phyloP scores from a whole-genome alignment of 352 stramenopile species.

The Saprolegnia diclina region DNA sequence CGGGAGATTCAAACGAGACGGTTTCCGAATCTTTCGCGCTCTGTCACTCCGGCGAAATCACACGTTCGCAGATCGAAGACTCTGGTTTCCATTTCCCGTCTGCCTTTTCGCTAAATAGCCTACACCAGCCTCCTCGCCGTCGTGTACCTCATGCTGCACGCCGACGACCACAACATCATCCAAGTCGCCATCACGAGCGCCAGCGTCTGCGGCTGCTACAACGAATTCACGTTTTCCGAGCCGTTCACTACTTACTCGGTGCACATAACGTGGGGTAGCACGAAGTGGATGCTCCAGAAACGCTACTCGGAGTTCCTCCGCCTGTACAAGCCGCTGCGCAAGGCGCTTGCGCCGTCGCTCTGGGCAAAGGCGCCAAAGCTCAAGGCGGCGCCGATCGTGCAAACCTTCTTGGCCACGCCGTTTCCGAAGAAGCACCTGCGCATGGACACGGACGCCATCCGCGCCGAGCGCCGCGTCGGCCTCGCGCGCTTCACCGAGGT shows the following conservation, averaged over 20 bases:
- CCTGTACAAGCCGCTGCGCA: neutral
- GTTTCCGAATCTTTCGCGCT: neutral
- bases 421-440: slow-evolving; percentile 25
- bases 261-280: neutral
- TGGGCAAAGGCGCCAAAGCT: neutral
- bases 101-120: neutral
- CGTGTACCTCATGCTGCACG: neutral
- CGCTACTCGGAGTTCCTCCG: neutral
- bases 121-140: neutral
- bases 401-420: neutral
- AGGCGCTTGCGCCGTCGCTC: neutral
- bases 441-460: slow-evolving; percentile 1
- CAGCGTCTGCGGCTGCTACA: neutral
- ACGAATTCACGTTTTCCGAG: slow-evolving; percentile 2
- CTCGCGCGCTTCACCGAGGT: neutral
- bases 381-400: neutral
- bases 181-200: neutral
- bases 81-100: too few relatives aligned
- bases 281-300: slow-evolving; percentile 8
- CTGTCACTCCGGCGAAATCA: slow-evolving; percentile 1
- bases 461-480: neutral
- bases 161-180: neutral
- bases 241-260: slow-evolving; percentile 2
- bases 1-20: neutral
- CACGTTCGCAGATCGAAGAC: too few relatives aligned